Evolutionary conservation across 352 stramenopile species (phyloP), one percentile per base, ranked within the genome.

Genomic region (Aphanomyces cochlioides): DNA sequence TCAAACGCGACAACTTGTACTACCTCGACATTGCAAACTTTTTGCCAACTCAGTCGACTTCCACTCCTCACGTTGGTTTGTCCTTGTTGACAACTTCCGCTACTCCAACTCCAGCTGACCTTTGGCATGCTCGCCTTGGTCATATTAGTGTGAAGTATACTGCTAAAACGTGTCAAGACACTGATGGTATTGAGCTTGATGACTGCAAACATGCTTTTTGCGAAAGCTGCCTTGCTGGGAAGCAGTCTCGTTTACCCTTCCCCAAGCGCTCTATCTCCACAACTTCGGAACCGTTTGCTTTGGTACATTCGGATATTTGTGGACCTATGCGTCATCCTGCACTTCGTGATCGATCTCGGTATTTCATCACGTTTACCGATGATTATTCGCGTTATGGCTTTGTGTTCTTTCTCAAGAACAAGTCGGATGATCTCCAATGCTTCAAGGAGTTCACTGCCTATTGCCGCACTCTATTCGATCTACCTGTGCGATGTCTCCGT

Each of bases 311-410:
- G 1, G 45, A 53, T 2, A n/a, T 15, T 53, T 53, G 28, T 53
- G 45, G 45, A 53, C 45, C 45, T n/a, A 53, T 53, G 45, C 45
- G 45, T 53, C 45, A 28, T 28, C 28, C 28, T 28, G 28, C 28
- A 28, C 28, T 28, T 28, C 28, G 28, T 28, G 28, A 28, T 28
- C 28, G 28, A 28, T 28, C 28, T 28, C 28, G 28, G 28, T 28
- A 53, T 53, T 53, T 53, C 45, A n/a, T 53, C n/a, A 53, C 45
- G 45, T 53, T 53, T n/a, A 53, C 45, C 45, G 45, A 53, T 53
- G 45, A 53, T 53, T 53, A n/a, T 2, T 53, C 45, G 45, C 45
- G 45, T n/a, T 53, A 53, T 53, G 45, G 45, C 45, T 53, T n/a
- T n/a, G 45, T 53, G 13, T 53, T 53, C 45, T 53, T 53, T n/a